A percentile compares a stretch with the other conserved stretches of the same genome.
These are phyloP conservation scores for Solanum virginianum DNA, from an alignment of 257 asterid species.

Conservation along the genomic window DNA sequence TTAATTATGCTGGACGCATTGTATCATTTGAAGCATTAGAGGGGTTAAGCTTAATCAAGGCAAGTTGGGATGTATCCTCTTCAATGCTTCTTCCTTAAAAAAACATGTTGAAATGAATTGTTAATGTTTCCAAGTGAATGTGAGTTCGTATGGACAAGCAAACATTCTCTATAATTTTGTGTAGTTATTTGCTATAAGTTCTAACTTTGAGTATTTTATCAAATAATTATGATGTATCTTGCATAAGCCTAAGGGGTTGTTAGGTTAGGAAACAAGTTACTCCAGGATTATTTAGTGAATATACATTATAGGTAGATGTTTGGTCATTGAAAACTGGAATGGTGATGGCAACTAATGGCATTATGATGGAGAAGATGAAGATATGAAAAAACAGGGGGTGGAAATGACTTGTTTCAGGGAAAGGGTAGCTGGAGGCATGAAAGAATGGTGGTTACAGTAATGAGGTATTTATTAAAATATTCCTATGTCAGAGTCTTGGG, in stretches of 20 bases:
- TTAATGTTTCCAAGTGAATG: neutral
- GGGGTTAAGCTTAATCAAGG: neutral
- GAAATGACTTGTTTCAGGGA: neutral
- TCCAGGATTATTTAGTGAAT: neutral
- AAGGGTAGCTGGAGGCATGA: neutral
- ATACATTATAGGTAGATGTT: neutral
- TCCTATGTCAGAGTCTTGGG: neutral
- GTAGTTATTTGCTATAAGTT: neutral
- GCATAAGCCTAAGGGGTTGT: neutral
- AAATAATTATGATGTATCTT: neutral
- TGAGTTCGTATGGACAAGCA: neutral
- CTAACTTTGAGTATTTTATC: neutral
- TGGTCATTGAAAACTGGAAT: neutral
- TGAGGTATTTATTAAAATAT: neutral
- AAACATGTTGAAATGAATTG: neutral
- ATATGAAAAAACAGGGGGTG: neutral
- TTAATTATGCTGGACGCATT: neutral
- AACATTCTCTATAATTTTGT: neutral
- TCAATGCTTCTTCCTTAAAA: neutral
- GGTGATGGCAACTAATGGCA: neutral
- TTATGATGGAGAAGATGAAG: neutral
- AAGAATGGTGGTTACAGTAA: neutral
- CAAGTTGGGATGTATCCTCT: neutral
- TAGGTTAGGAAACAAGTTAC: neutral
- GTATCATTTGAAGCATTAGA: neutral